Base-by-base conservation (phyloP, 2,329 filamentous ascomycete genomes). In the Botryosphaeria dothidea region DNA sequence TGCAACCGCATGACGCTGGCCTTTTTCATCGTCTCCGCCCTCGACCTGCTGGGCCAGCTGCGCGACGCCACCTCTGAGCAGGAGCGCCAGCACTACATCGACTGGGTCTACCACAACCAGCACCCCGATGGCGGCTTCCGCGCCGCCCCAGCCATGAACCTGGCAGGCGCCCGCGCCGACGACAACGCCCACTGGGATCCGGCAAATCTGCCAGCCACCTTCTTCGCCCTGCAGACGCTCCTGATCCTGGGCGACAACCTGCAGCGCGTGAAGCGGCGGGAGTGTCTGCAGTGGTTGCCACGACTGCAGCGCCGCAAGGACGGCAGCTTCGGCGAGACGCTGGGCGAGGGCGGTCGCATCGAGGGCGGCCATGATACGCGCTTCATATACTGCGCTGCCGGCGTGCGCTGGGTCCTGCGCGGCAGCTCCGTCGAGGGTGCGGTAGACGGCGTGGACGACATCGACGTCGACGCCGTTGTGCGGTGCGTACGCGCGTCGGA, bases 301-400 rank as follows among this genome's bases (percentile, higher is more conserved):
- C 84, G 77, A 60, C 78, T 98, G 76, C 95, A 99, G 81, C 86
- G 93, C 27, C 77, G 81, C 0, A 41, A 60, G 25, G 92, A 98
- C 74, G 95, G 95, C 1, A 96, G 93, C 71, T 98, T 99, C 75
- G 95, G 93, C 0, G 93, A 99, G 78, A 86, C 92, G 0, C 74
- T 94, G 2, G 85, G 84, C 4, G 85, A 86, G 4, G 82, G 74
- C 69, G 85, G 82, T 13, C 79, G 78, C 41, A 82, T 94, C n/a
- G 86, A 88, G 38, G 94, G 94, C 0, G 92, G 92, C 0, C 85
- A 86, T 64, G 95, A 99, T 77, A 90, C 93, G 80, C 85, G 95
- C 64, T 94, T 94, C 74, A 95, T 92, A 71, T 97, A 95, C 76
- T 88, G 93, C 73, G 93, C 92, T 3, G 86, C 91, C 19, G 88